A percentile compares a stretch with the other conserved stretches of the same genome.
These are phyloP conservation scores for Microbotryum saponariae DNA, from an alignment of 1,284 basidiomycete genomes.

Conservation along the genomic window DNA sequence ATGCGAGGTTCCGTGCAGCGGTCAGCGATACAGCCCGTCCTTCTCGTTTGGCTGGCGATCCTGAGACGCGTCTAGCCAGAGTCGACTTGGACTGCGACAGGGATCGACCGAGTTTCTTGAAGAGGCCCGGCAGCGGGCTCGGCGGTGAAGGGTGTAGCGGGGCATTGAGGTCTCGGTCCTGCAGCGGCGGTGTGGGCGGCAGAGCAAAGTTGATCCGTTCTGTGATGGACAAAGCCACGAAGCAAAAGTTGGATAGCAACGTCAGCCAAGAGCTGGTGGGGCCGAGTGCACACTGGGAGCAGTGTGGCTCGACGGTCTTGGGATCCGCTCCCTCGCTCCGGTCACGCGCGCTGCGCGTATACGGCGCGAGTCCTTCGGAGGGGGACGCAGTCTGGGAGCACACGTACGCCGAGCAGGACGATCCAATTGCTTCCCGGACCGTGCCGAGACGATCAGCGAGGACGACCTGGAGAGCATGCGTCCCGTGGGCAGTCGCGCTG, in stretches of 20 bases:
- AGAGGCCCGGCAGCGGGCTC: constrained; percentile 1
- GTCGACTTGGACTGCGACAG: constrained; percentile 14
- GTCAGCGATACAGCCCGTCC: too few species aligned
- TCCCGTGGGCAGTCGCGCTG: neutral
- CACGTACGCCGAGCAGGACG: neutral
- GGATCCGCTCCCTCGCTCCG: too few species aligned
- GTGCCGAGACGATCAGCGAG: neutral
- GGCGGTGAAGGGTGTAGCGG: neutral
- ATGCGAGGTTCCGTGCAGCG: too few species aligned
- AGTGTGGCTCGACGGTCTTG: too few species aligned
- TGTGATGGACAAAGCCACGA: neutral
- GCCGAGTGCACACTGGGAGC: too few species aligned
- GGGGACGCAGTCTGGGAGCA: neutral
- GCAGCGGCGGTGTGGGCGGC: neutral
- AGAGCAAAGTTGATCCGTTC: constrained; percentile 1
- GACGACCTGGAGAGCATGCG: neutral
- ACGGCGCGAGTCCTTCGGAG: too few species aligned
- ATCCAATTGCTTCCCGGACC: neutral
- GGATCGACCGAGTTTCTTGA: constrained; percentile 14
- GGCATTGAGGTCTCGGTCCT: neutral
- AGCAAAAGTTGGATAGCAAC: neutral
- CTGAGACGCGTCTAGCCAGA: constrained; percentile 16
- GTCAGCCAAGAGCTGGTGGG: neutral
- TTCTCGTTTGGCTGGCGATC: neutral
- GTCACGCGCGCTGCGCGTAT: too few species aligned